Conservation (phyloP, 2,329 filamentous ascomycete genomes). For the Penicillium sp. region DNA sequence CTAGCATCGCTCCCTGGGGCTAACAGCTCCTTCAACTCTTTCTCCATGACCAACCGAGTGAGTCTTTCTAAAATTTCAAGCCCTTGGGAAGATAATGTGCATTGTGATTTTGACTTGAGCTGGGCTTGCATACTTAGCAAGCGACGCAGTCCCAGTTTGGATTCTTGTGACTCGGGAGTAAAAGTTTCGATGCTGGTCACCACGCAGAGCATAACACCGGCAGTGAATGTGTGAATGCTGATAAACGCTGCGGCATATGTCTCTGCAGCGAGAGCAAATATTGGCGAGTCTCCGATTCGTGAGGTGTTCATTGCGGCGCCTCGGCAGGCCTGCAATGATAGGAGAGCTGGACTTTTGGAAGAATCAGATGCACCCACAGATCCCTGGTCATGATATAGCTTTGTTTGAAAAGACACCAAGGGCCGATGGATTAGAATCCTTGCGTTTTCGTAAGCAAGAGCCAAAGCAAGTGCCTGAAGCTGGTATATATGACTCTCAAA, state of each 20-base stretch:
- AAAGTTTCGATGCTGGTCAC: conserved; percentile 26
- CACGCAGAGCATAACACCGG: conserved; percentile 23
- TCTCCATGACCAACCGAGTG: conserved; percentile 22
- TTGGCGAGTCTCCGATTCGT: conserved; percentile 1
- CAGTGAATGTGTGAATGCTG: conserved; percentile 28
- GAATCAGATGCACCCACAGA: background rate
- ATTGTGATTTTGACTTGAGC: conserved; percentile 10
- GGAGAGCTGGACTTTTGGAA: background rate
- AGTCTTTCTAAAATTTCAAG: conserved; percentile 23
- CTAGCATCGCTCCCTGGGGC: background rate
- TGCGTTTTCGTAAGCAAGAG: conserved; percentile 37
- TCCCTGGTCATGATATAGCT: background rate
- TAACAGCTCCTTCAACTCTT: conserved; percentile 23
- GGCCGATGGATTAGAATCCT: conserved; percentile 33
- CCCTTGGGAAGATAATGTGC: conserved; percentile 17
- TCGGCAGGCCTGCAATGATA: conserved; percentile 17
- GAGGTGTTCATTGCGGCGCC: conserved; percentile 24
- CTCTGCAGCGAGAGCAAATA: conserved; percentile 20
- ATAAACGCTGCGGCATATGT: conserved; percentile 29
- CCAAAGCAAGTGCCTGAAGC: conserved; percentile 34
- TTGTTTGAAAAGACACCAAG: conserved; percentile 24
- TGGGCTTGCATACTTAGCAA: conserved; percentile 22
- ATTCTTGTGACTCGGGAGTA: conserved; percentile 12
- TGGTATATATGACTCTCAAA: conserved; percentile 32
- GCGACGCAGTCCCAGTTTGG: conserved; percentile 21